phyloP scores from a whole-genome alignment of 2,329 filamentous ascomycete genomes.

The Aaosphaeria pasadenensis region DNA sequence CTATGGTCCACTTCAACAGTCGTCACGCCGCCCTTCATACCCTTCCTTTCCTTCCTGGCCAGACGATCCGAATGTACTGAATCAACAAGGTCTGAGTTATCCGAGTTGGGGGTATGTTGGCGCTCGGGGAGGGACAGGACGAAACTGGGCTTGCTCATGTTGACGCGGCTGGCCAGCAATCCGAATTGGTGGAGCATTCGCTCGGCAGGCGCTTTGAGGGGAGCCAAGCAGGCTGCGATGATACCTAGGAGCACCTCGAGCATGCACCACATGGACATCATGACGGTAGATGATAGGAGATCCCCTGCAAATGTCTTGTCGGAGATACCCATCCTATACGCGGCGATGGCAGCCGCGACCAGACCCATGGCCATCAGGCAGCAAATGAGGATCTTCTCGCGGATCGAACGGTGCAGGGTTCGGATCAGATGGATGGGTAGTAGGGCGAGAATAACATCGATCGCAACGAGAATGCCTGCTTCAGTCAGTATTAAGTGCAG shows the following conservation, averaged over 20 bases:
- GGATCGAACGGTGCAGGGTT: constrained; percentile 1
- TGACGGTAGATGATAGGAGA: constrained; percentile 2
- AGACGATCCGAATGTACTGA: neutral
- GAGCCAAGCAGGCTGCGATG: constrained; percentile 5
- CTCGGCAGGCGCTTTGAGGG: neutral
- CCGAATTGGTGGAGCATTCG: neutral
- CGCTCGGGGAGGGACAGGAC: neutral
- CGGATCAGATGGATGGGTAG: constrained; percentile 5
- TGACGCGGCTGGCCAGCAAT: neutral
- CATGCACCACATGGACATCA: constrained; percentile 5
- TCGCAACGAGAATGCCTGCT: neutral
- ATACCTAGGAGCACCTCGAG: constrained; percentile 3
- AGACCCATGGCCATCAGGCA: constrained; percentile 6
- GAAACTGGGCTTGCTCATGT: constrained; percentile 2
- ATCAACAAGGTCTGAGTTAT: neutral
- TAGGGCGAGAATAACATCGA: constrained; percentile 2
- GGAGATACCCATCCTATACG: constrained; percentile 2
- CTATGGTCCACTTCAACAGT: neutral
- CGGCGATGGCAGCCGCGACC: constrained; percentile 2
- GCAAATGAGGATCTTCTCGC: constrained; percentile 5
- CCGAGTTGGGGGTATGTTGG: neutral
- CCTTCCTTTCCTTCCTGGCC: neutral
- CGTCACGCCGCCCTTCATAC: neutral
- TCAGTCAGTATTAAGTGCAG: neutral
- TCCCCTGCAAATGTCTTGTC: constrained; percentile 3